Base-by-base conservation (phyloP, 371 early-diverging fungal genomes). In the Syncephalis plumigaleata region DNA sequence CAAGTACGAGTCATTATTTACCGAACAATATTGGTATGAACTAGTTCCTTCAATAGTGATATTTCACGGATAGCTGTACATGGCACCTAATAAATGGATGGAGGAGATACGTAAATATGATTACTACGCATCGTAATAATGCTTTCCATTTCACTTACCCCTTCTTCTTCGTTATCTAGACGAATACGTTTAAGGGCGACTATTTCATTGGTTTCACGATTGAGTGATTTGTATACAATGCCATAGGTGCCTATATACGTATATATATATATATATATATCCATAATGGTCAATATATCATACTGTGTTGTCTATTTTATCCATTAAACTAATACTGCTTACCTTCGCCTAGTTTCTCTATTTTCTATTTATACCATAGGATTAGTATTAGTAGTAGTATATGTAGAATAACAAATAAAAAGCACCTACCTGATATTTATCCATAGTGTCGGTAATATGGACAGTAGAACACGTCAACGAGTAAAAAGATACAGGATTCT, bases 21-120 rank as follows among this genome's bases (percentile, higher is more conserved):
- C 79, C 72, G 68, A 36, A 99, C 83, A 56, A 99, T 90, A 64
- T 99, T 98, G 43, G 75, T 76, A 64, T 99, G 98, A 45, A 83
- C 77, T 16, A 98, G 67, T 52, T 82, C 86, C 61, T 91, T 94
- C 46, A 99, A 67, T 22, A 99, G 69, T 31, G 95, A 86, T 55
- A 99, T 99, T 66, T 99, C 99, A 51, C 99, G 74, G 55, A 99
- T 82, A 7, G 98, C 91, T 40, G 91, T 88, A 60, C 93, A 81
- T n/a, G 95, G 94, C 15, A 96, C 75, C 90, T 76, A 58, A 24
- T 20, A 25, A 15, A 24, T 27, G 25, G 13, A 23, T 44, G 20
- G 31, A 42, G 39, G 26, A 23, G 15, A 11, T 7, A 52, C 16
- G 13, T 43, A 17, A 18, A 23, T 25, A 21, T 36, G n/a, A n/a